Percentiles rank a stretch among this genome's conserved stretches.
phyloP scores from a whole-genome alignment of 805 yeast species.

The Schizosaccharomyces cryophilus region DNA sequence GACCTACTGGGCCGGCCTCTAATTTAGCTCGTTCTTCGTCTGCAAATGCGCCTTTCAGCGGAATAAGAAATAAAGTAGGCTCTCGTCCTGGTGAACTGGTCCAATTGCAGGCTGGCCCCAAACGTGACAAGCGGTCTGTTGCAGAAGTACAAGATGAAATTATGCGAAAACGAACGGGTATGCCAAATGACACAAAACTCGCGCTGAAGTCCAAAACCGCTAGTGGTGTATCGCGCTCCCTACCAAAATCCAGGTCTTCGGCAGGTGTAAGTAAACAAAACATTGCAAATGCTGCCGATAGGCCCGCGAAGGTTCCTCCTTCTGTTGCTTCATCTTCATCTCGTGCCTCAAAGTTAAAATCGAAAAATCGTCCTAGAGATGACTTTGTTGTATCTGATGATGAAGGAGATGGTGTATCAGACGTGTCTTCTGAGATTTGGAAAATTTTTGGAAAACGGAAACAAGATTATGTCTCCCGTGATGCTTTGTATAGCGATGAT shows the following conservation, averaged over 20 bases:
- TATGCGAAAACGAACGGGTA: background rate
- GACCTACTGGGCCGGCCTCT: too few relatives aligned
- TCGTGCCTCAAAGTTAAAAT: background rate
- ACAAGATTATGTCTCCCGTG: background rate
- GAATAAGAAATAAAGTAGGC: background rate
- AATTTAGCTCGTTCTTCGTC: too few relatives aligned
- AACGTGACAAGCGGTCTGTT: background rate
- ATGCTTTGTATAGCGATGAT: conserved; percentile 4
- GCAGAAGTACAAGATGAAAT: background rate
- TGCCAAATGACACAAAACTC: background rate
- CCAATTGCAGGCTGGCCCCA: background rate
- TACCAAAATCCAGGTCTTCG: background rate
- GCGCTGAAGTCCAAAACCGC: background rate
- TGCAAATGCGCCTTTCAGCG: too few relatives aligned
- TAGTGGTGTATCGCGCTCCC: too few relatives aligned
- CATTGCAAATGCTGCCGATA: too few relatives aligned
- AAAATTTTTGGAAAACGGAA: conserved; percentile 1
- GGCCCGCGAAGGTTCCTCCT: too few relatives aligned
- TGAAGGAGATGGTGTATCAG: background rate
- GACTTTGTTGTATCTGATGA: background rate
- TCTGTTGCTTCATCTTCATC: too few relatives aligned
- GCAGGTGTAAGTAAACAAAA: background rate
- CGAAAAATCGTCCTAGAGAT: background rate
- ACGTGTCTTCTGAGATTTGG: conserved; percentile 1
- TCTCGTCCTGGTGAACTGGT: background rate